Conservation (phyloP, 23 red algal species). For the Gracilariopsis chorda region DNA sequence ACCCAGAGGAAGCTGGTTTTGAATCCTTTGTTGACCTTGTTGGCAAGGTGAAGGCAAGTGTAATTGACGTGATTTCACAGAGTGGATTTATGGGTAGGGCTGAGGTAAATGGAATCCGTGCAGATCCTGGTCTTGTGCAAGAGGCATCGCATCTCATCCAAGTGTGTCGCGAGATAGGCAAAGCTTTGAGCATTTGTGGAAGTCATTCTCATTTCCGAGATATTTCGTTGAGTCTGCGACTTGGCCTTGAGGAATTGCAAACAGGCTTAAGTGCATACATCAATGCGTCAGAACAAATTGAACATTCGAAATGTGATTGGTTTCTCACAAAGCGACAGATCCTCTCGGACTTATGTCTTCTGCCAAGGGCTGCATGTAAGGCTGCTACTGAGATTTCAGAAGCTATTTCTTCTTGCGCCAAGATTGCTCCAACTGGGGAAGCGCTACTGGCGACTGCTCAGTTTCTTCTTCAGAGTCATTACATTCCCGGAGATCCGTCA, state of each 20-base stretch:
- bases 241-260: conserved; percentile 31
- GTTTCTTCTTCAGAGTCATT: conserved; percentile 10
- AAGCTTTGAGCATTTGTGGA: not conserved
- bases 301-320: not conserved
- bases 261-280: not conserved
- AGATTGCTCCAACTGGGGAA: not conserved
- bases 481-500: not conserved
- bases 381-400: not conserved
- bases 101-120: not conserved
- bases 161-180: not conserved
- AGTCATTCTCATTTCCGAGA: conserved; percentile 35
- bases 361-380: conserved; percentile 9
- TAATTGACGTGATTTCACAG: not conserved
- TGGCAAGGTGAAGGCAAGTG: not conserved
- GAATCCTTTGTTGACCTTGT: not conserved
- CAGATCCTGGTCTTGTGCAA: not conserved
- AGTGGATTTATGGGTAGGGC: not conserved
- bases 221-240: conserved; percentile 1
- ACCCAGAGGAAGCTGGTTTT: not conserved
- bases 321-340: not conserved
- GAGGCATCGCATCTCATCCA: conserved; percentile 4
- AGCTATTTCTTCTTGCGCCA: not conserved
- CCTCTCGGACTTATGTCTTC: not conserved
- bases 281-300: not conserved
- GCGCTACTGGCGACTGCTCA: not conserved